Percentiles rank a stretch among this genome's conserved stretches.
Evolutionary conservation across 352 stramenopile species (phyloP).

Genomic region (Phytopythium mirpurense): DNA sequence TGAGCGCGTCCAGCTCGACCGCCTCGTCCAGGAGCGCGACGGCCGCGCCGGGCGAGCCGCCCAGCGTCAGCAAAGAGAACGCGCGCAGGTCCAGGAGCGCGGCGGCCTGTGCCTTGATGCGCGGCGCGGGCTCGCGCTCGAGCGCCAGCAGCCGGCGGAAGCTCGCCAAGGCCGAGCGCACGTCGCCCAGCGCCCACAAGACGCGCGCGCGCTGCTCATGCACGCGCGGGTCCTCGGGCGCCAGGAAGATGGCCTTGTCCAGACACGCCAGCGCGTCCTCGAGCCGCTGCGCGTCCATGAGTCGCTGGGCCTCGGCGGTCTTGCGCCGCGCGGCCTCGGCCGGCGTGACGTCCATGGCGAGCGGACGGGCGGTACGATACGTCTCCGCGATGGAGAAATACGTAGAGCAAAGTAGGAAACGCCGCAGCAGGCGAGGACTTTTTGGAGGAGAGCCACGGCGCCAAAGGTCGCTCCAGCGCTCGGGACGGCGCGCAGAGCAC

Average conservation of each 20-base stretch:
- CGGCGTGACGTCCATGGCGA: constrained; percentile 31
- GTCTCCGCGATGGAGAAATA: too few species aligned
- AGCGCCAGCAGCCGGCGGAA: constrained; percentile 72
- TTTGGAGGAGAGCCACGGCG: too few species aligned
- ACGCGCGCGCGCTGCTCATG: constrained; percentile 67
- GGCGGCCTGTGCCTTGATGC: constrained; percentile 76
- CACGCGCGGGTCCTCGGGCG: constrained; percentile 37
- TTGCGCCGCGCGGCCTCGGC: constrained; percentile 39
- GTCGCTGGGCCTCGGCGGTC: constrained; percentile 39
- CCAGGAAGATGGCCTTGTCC: constrained; percentile 74
- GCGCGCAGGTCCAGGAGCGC: constrained; percentile 64
- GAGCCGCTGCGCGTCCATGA: constrained; percentile 26
- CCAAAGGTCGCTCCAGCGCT: too few species aligned
- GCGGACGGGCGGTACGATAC: too few species aligned
- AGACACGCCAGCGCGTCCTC: constrained; percentile 51
- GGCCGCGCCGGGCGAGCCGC: constrained; percentile 45
- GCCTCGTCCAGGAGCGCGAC: constrained; percentile 72
- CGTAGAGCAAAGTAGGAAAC: too few species aligned
- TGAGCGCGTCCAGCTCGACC: constrained; percentile 62
- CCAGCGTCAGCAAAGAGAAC: constrained; percentile 56
- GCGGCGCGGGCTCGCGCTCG: constrained; percentile 44
- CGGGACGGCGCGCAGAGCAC: too few species aligned
- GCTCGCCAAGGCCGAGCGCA: constrained; percentile 76
- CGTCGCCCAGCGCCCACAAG: constrained; percentile 69
- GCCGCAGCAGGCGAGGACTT: too few species aligned